Percentiles rank a stretch among this genome's conserved stretches.
Evolutionary conservation across 2,329 filamentous ascomycete species (phyloP).

Genomic region (Emydomyces testavorans): DNA sequence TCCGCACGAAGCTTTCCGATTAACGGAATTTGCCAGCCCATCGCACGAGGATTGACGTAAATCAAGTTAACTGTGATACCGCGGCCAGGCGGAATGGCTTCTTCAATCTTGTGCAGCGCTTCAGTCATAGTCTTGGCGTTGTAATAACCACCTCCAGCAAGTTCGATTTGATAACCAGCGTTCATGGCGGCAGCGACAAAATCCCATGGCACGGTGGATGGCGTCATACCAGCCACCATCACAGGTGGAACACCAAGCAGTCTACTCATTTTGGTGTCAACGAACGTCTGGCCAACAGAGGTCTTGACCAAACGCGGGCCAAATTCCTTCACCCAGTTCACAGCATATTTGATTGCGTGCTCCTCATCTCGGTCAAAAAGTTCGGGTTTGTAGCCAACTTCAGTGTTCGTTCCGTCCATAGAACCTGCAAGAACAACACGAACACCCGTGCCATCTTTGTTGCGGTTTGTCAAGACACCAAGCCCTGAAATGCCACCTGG

Average conservation of each 20-base stretch:
- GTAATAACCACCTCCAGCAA: slow-evolving; percentile 83
- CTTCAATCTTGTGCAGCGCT: slow-evolving; percentile 74
- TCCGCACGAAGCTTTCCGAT: slow-evolving; percentile 68
- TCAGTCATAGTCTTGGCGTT: slow-evolving; percentile 70
- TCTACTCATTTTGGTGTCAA: slow-evolving; percentile 93
- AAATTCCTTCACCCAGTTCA: slow-evolving; percentile 96
- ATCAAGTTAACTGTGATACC: slow-evolving; percentile 86
- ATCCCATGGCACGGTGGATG: slow-evolving; percentile 77
- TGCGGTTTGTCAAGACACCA: slow-evolving; percentile 90
- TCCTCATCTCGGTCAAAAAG: slow-evolving; percentile 94
- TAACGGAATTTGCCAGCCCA: slow-evolving; percentile 85
- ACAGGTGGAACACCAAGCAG: slow-evolving; percentile 74
- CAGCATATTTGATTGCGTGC: slow-evolving; percentile 84
- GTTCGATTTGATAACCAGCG: slow-evolving; percentile 85
- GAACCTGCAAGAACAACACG: slow-evolving; percentile 89
- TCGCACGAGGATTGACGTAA: slow-evolving; percentile 78
- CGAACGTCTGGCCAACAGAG: slow-evolving; percentile 75
- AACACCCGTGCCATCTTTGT: slow-evolving; percentile 97
- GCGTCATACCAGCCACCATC: slow-evolving; percentile 91
- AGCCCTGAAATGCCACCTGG: slow-evolving; percentile 94
- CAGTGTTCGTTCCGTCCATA: slow-evolving; percentile 78
- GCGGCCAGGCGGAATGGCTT: slow-evolving; percentile 68
- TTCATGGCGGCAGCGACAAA: slow-evolving; percentile 90
- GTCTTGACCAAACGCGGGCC: slow-evolving; percentile 87
- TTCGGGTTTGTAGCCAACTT: slow-evolving; percentile 96